These are phyloP conservation scores for Penicillium verhagenii DNA, from an alignment of 495 filamentous ascomycete genomes.

Conservation along the genomic window DNA sequence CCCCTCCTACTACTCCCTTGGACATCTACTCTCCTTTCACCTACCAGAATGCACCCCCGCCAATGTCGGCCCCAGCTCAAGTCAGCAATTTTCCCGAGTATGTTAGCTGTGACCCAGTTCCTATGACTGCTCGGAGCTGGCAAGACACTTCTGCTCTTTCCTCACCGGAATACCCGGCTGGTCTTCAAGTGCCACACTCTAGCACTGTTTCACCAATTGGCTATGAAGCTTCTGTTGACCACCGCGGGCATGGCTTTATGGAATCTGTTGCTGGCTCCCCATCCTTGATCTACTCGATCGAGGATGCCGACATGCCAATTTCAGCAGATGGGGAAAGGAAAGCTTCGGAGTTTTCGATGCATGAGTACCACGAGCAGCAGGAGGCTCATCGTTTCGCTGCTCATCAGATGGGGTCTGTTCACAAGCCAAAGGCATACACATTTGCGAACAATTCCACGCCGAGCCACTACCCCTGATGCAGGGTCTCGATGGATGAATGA, in stretches of 20 bases:
- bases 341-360: constrained; percentile 42
- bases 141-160: constrained; percentile 40
- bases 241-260: constrained; percentile 25
- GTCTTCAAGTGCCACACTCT: constrained; percentile 34
- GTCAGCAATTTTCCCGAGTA: constrained; percentile 45
- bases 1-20: constrained; percentile 47
- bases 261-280: constrained; percentile 34
- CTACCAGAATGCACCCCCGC: constrained; percentile 39
- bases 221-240: constrained; percentile 31
- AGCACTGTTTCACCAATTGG: constrained; percentile 37
- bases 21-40: constrained; percentile 40
- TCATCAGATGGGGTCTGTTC: constrained; percentile 37
- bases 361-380: constrained; percentile 45
- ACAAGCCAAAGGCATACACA: constrained; percentile 43
- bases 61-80: constrained; percentile 48
- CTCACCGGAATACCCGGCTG: constrained; percentile 40
- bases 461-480: constrained; percentile 34
- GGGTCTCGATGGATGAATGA: constrained; percentile 25
- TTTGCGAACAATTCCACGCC: constrained; percentile 44
- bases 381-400: constrained; percentile 37
- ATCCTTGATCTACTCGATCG: constrained; percentile 36
- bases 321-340: constrained; percentile 32
- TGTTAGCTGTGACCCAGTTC: constrained; percentile 27
- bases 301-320: constrained; percentile 33
- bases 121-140: constrained; percentile 43